These are phyloP conservation scores for Ophiostoma angusticollis DNA, from an alignment of 2,329 filamentous ascomycete genomes.

Conservation along the genomic window DNA sequence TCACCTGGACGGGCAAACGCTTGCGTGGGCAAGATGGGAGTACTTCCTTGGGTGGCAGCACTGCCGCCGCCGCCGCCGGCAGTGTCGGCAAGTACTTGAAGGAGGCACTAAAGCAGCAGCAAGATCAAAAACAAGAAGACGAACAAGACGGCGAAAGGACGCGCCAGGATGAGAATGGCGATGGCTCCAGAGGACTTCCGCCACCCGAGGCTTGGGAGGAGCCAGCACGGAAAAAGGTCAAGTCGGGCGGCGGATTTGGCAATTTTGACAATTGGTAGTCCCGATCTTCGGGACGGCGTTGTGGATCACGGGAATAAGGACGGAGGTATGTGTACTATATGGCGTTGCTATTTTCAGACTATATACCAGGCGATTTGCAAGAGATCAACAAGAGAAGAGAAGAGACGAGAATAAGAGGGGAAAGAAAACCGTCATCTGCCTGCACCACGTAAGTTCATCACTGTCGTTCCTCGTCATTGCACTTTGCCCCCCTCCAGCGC, in stretches of 20 bases:
- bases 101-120: constrained; percentile 25
- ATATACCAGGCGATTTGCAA: too few relatives aligned
- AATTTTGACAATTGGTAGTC: constrained; percentile 85
- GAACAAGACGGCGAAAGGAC: constrained; percentile 13
- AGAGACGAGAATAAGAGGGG: too few relatives aligned
- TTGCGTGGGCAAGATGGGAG: constrained; percentile 57
- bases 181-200: constrained; percentile 29
- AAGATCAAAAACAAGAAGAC: constrained; percentile 8
- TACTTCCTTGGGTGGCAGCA: constrained; percentile 33
- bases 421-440: too few relatives aligned
- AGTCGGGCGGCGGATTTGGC: constrained; percentile 67
- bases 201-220: constrained; percentile 50
- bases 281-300: neutral
- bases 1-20: constrained; percentile 93
- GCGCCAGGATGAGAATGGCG: constrained; percentile 45
- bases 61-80: too few relatives aligned
- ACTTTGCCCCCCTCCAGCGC: too few relatives aligned
- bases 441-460: too few relatives aligned
- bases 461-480: too few relatives aligned
- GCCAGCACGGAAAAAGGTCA: constrained; percentile 69
- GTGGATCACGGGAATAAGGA: neutral
- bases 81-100: constrained; percentile 77
- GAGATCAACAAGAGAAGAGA: too few relatives aligned
- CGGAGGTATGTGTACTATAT: neutral
- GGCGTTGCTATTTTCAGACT: too few relatives aligned